Evolutionary conservation across 164 flowering plant species (phyloP).

Genomic region (Liquidambar formosana): DNA sequence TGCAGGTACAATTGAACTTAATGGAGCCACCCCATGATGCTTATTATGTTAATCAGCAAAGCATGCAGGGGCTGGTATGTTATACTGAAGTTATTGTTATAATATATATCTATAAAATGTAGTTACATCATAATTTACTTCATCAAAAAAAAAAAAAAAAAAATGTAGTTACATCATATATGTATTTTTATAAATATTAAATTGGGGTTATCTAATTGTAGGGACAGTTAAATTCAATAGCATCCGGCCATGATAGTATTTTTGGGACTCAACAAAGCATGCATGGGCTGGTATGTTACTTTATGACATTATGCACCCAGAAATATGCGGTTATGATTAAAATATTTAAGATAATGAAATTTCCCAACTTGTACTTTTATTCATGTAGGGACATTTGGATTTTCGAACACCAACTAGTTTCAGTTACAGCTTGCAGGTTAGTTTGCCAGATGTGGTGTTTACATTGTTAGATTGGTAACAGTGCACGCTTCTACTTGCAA

Average conservation of each 20-base stretch:
- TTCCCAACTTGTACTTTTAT: background rate
- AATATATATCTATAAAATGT: background rate
- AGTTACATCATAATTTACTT: background rate
- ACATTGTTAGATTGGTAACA: no score
- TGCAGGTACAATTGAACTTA: slow-evolving; percentile 58
- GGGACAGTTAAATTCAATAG: slow-evolving; percentile 62
- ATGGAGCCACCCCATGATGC: slow-evolving; percentile 74
- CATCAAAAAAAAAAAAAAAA: no score
- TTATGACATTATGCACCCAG: background rate
- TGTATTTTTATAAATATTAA: no score
- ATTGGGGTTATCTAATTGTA: slow-evolving; percentile 17
- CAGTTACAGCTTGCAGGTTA: slow-evolving; percentile 50
- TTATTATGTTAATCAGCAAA: slow-evolving; percentile 53
- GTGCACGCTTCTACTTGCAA: no score
- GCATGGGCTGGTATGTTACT: slow-evolving; percentile 58
- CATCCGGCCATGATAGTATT: slow-evolving; percentile 54
- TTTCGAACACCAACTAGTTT: slow-evolving; percentile 45
- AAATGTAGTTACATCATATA: no score
- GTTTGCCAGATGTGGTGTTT: slow-evolving; percentile 5
- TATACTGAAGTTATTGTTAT: slow-evolving; percentile 1
- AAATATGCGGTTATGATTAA: no score
- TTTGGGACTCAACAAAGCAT: slow-evolving; percentile 62
- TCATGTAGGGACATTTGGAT: slow-evolving; percentile 54
- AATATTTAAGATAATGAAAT: background rate
- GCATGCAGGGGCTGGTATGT: slow-evolving; percentile 70